Evolutionary conservation across 2,329 filamentous ascomycete species (phyloP), one percentile per base, ranked within the genome.

Genomic region (Microcyclosporella mali): DNA sequence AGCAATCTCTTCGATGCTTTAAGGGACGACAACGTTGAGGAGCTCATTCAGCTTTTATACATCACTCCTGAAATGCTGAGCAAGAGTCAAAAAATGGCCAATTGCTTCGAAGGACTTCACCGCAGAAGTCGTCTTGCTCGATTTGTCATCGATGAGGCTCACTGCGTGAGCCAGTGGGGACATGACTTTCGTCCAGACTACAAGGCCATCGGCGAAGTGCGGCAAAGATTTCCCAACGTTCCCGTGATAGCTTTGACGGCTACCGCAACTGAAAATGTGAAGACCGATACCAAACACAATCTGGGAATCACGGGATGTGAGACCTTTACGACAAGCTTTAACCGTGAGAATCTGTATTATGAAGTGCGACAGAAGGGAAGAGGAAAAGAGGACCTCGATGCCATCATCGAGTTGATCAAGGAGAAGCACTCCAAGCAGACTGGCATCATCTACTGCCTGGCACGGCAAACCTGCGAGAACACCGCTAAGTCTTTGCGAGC

Each of bases 161-260:
- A 98, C 64, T 98, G 92, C 64, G 90, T 98, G 18, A 97, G 92
- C 64, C 89, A 98, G 70, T 98, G 92, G 92, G 92, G 92, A 1
- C 92, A 98, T 56, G 92, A 98, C 64, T 98, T 98, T 62, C 81
- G 94, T 34, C 90, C 89, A 1, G 90, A 97, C 62, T 98, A 98
- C 70, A 95, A 95, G 65, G 77, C 78, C 21, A 72, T 98, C 3
- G 88, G 89, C 19, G 75, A 81, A 45, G 71, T 95, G 33, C 78
- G 90, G 37, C 64, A 70, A 31, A 78, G 77, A 40, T 90, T 90
- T 55, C 81, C 82, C 1, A 77, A 78, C 2, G 85, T 97, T 2
- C 92, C 92, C 1, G 75, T 97, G 31, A 95, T 98, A 79, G 92
- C 92, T 3, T 71, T 98, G 55, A 98, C 92, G 18, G 92, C 92